phyloP scores from a whole-genome alignment of 768 basidiomycete species.

The Agaricus sinodeliciosus region DNA sequence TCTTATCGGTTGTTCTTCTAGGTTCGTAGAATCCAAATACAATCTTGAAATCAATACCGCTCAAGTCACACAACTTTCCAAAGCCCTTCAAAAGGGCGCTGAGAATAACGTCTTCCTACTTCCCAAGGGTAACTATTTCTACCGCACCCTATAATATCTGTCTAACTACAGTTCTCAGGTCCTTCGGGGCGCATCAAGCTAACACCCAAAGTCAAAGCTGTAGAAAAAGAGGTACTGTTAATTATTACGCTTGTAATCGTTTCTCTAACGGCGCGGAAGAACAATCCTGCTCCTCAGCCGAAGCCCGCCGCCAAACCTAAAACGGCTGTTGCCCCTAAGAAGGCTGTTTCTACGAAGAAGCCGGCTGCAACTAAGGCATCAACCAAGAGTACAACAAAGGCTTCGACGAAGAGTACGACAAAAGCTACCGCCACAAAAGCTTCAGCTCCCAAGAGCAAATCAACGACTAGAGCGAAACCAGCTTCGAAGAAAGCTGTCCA shows the following conservation, averaged over 20 bases:
- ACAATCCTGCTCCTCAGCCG: constrained; percentile 33
- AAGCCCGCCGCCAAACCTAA: constrained; percentile 20
- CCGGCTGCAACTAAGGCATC: constrained; percentile 19
- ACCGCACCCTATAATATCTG: constrained; percentile 4
- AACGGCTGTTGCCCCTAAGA: constrained; percentile 14
- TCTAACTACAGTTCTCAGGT: constrained; percentile 29
- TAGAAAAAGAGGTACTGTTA: constrained; percentile 35
- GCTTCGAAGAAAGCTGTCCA: constrained; percentile 26
- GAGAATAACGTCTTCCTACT: constrained; percentile 80
- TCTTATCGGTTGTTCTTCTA: constrained; percentile 24
- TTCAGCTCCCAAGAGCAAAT: constrained; percentile 22
- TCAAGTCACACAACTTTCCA: constrained; percentile 72
- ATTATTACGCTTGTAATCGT: constrained; percentile 10
- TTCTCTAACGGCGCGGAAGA: constrained; percentile 17
- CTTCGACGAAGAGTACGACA: background rate
- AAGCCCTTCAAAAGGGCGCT: constrained; percentile 74
- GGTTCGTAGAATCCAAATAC: constrained; percentile 82
- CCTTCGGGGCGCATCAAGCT: constrained; percentile 73
- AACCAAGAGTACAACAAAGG: constrained; percentile 8
- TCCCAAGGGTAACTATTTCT: constrained; percentile 65
- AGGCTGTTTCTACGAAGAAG: constrained; percentile 19
- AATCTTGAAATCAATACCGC: constrained; percentile 73
- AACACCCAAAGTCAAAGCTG: constrained; percentile 40
- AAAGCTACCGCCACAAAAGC: constrained; percentile 19
- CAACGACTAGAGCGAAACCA: constrained; percentile 24